These are phyloP conservation scores for Colletotrichum orbiculare DNA, from an alignment of 2,329 filamentous ascomycete genomes.

Conservation along the genomic window DNA sequence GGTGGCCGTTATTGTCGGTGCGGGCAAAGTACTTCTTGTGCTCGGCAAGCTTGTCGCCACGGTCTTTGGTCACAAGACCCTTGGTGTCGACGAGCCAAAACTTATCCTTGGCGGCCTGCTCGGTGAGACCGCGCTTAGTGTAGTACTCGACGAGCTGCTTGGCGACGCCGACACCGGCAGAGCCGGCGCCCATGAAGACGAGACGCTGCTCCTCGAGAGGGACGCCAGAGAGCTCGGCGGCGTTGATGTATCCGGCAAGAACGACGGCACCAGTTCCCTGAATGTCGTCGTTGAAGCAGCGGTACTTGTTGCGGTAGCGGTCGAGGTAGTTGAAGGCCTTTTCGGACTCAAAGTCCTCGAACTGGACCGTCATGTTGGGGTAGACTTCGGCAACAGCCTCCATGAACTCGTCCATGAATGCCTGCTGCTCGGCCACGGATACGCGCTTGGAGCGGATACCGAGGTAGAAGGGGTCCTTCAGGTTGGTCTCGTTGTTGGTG, in stretches of 20 bases:
- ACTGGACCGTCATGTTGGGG: conserved; percentile 82
- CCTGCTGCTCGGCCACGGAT: conserved; percentile 80
- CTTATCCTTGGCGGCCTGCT: conserved; percentile 87
- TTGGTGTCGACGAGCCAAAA: conserved; percentile 99
- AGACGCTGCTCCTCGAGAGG: conserved; percentile 91
- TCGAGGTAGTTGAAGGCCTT: conserved; percentile 93
- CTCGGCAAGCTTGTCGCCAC: conserved; percentile 91
- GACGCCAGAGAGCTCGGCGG: conserved; percentile 86
- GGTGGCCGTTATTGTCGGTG: conserved; percentile 71
- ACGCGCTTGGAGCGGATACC: conserved; percentile 88
- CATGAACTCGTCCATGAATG: conserved; percentile 99
- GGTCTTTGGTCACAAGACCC: conserved; percentile 92
- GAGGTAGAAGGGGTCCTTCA: conserved; percentile 83
- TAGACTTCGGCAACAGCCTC: conserved; percentile 81
- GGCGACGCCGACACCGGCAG: conserved; percentile 94
- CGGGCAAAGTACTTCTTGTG: conserved; percentile 83
- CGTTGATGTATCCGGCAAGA: conserved; percentile 78
- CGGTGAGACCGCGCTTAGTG: conserved; percentile 88
- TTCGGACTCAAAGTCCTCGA: conserved; percentile 95
- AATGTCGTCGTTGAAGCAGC: conserved; percentile 99
- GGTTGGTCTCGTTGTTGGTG: conserved; percentile 74
- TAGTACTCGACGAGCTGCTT: conserved; percentile 99
- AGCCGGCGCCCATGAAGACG: conserved; percentile 96
- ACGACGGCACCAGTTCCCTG: conserved; percentile 97
- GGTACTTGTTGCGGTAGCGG: conserved; percentile 87